Evolutionary conservation across 257 asterid genomes (phyloP), one percentile per base, ranked within the genome.

Genomic region (Salvia rosmarinus): DNA sequence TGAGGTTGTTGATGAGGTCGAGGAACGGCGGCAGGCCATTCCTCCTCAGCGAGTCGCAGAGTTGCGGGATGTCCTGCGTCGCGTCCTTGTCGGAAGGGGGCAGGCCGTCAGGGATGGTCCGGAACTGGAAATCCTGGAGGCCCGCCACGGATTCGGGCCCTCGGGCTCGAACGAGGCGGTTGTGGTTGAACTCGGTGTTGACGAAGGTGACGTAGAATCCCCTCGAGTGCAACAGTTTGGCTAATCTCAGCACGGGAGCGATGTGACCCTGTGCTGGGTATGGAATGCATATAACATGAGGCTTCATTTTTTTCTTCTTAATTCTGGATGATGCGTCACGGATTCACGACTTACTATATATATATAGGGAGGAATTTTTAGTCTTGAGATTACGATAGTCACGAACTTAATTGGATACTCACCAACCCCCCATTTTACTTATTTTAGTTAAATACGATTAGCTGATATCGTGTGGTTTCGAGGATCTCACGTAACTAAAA

Each of bases 201-300:
- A 89, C 96, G 55, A 88, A 88, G 17, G 96, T 89, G 73, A 89
- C 67, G 85, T 50, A 84, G 65, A 89, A 89, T 5, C 92, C 92
- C n/a, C 74, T 57, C 3, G 83, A 76, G 50, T 89, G 85, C 3
- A 89, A 55, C 0, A 86, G 74, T 59, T 87, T 89, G 67, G 96
- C 92, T 2, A 89, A 43, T 67, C 80, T 75, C 0, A 86, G 81
- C 12, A 89, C n/a, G 0, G 96, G 96, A 81, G 79, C 80, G 3
- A 89, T 84, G 75, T 86, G 93, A 19, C 96, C 96, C 42, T 89
- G 96, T 4, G 93, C 93, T 4, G 96, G 96, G 25, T 82, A 89
- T 25, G 96, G 93, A 55, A 89, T 80, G 3, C 82, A 30, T 0
- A 85, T 80, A 5, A 88, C 90, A 32, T 89, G 96, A 43, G 90